These are phyloP conservation scores for Colletotrichum aenigma DNA, from an alignment of 2,329 filamentous ascomycete species.

Conservation along the genomic window DNA sequence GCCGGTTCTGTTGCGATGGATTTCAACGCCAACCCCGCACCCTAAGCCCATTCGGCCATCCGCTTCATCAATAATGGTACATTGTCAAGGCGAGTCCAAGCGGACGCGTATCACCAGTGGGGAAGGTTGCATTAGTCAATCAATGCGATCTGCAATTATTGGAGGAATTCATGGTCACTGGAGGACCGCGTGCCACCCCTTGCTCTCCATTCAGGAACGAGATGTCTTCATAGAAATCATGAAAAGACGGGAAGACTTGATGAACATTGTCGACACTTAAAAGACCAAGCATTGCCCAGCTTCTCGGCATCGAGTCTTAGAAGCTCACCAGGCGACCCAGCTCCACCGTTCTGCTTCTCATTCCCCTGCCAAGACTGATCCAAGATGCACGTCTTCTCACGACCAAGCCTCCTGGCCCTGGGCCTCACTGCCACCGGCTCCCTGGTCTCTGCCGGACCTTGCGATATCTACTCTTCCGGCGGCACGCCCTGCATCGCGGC, in stretches of 20 bases:
- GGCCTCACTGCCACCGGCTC: constrained; percentile 38
- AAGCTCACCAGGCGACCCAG: neutral
- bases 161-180: neutral
- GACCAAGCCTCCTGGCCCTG: constrained; percentile 24
- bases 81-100: neutral
- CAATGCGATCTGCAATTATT: neutral
- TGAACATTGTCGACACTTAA: neutral
- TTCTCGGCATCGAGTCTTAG: neutral
- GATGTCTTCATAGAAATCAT: neutral
- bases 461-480: constrained; percentile 64
- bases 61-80: neutral
- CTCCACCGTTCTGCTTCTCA: neutral
- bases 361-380: neutral
- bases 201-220: neutral
- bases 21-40: neutral
- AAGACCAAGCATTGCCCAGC: neutral
- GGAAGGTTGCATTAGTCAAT: neutral
- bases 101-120: neutral
- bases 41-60: neutral
- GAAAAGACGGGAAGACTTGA: neutral
- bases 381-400: neutral
- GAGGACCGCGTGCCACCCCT: neutral
- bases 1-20: neutral
- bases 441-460: constrained; percentile 58
- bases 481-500: constrained; percentile 68